These are phyloP conservation scores for Sporothrix schenckii DNA, from an alignment of 2,329 filamentous ascomycete species.

Conservation along the genomic window DNA sequence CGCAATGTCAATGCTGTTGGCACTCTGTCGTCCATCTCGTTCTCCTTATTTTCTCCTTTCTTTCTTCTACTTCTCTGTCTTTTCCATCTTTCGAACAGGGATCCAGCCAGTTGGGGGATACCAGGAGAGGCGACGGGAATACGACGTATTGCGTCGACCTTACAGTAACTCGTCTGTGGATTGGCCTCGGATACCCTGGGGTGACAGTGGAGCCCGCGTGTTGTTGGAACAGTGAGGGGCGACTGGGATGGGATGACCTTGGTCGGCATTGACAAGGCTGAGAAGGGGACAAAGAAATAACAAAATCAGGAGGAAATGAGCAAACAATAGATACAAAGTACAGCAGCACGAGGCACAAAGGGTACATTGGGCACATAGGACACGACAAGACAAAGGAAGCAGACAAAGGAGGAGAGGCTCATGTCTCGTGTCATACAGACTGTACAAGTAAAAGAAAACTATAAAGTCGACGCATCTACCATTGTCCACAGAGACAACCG, in stretches of 20 bases:
- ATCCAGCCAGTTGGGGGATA: not conserved
- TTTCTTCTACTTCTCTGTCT: not conserved
- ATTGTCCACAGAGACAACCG: not conserved
- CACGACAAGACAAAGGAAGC: no score
- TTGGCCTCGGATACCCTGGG: not conserved
- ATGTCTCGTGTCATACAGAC: no score
- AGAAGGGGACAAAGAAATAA: not conserved
- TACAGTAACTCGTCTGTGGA: not conserved
- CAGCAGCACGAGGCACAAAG: not conserved
- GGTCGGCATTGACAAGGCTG: constrained; percentile 23
- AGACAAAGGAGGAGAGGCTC: no score
- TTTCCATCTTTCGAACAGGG: not conserved
- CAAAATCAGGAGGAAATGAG: not conserved
- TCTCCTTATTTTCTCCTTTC: not conserved
- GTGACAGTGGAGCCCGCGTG: not conserved
- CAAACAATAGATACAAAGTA: not conserved
- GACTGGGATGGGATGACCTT: not conserved
- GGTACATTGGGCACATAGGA: no score
- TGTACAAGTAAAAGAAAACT: not conserved
- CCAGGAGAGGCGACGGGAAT: not conserved
- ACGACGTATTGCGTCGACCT: constrained; percentile 9
- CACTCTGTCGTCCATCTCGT: not conserved
- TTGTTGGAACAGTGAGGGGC: constrained; percentile 4
- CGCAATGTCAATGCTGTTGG: not conserved
- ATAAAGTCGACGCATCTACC: not conserved